Conservation (phyloP, 1,284 basidiomycete genomes). For the Pulchroboletus neoregius region DNA sequence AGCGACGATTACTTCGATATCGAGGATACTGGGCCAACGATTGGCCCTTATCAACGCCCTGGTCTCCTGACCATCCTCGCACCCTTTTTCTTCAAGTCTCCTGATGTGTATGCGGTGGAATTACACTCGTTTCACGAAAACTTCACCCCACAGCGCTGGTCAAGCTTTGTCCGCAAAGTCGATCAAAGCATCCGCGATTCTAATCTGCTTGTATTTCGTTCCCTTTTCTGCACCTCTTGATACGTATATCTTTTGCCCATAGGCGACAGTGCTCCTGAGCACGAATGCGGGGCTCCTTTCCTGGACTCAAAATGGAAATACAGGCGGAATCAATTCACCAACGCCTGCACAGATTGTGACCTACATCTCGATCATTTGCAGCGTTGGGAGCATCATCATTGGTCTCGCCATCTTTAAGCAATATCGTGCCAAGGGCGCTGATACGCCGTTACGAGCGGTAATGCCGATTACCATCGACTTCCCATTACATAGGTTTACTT, state of each 20-base stretch:
- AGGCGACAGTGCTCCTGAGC: slow-evolving; percentile 31
- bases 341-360: slow-evolving; percentile 25
- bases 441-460: slow-evolving; percentile 33
- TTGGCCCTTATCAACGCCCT: slow-evolving; percentile 22
- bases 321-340: slow-evolving; percentile 8
- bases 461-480: background rate
- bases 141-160: slow-evolving; percentile 29
- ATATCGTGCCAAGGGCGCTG: slow-evolving; percentile 33
- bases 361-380: slow-evolving; percentile 32
- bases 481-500: background rate
- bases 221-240: background rate
- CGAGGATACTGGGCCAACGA: slow-evolving; percentile 14
- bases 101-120: slow-evolving; percentile 29
- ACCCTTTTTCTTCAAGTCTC: slow-evolving; percentile 25
- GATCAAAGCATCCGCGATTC: slow-evolving; percentile 32
- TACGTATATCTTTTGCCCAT: background rate
- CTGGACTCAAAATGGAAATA: slow-evolving; percentile 11
- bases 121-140: slow-evolving; percentile 25
- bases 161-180: slow-evolving; percentile 30
- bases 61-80: slow-evolving; percentile 18
- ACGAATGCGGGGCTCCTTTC: slow-evolving; percentile 24
- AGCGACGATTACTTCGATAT: slow-evolving; percentile 32
- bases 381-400: slow-evolving; percentile 27
- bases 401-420: slow-evolving; percentile 33
- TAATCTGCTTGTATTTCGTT: slow-evolving; percentile 24